phyloP scores from a whole-genome alignment of 352 stramenopile species.

The Globisporangium irregulare region DNA sequence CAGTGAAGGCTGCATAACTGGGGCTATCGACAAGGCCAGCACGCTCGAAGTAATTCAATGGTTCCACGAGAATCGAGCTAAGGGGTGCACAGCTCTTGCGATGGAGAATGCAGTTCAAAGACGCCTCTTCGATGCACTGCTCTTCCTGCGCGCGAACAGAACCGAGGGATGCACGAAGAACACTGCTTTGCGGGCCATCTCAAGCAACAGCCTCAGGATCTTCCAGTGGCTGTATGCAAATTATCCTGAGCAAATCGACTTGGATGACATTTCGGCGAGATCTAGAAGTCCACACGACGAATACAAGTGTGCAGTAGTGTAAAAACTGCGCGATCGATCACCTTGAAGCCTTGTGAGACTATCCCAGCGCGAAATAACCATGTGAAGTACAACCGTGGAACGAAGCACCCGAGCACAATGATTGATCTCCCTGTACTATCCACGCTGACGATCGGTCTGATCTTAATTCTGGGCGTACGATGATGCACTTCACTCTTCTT shows the following conservation, averaged over 20 bases:
- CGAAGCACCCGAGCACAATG: neutral
- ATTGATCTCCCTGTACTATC: neutral
- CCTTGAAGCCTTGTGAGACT: neutral
- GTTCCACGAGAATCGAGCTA: neutral
- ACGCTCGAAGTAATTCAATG: neutral
- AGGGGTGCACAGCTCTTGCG: neutral
- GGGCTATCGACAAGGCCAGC: neutral
- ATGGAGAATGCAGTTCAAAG: neutral
- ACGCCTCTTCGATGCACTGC: neutral
- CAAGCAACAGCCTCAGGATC: neutral
- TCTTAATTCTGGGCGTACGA: neutral
- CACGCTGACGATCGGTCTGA: neutral
- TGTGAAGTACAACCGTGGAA: neutral
- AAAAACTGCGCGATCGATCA: neutral
- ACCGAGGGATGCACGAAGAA: neutral
- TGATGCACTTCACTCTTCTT: conserved; percentile 2
- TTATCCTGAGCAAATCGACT: neutral
- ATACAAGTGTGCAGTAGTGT: neutral
- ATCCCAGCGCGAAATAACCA: neutral
- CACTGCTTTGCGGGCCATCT: neutral
- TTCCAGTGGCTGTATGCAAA: conserved; percentile 5
- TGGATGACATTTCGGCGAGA: neutral
- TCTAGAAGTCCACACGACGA: neutral
- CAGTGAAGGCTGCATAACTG: neutral
- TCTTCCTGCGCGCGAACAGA: conserved; percentile 2